Base-by-base conservation (phyloP, 2,329 filamentous ascomycete species). In the Ampelomyces quisqualis region DNA sequence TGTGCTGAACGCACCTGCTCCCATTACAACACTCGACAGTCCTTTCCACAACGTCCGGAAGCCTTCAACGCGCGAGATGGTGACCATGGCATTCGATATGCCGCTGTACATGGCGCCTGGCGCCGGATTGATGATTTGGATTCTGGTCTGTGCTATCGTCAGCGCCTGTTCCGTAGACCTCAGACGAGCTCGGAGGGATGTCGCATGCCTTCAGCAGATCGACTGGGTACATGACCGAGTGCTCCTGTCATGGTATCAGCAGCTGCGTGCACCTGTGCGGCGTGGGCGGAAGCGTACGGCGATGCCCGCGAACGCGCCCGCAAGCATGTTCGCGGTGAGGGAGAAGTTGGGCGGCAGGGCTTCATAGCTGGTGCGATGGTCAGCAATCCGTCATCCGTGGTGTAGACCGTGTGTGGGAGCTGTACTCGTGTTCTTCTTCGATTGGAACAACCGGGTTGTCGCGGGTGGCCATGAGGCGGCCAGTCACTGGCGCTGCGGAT, bases 151-250 rank as follows among this genome's bases (percentile, higher is more conserved):
- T 23, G 22, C 28, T 21, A 18, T 23, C 30, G 50, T 63, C 49
- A 64, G 55, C 54, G 44, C 48, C 39, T 31, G 28, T 38, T 22
- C 34, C 40, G 26, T n/a, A 35, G 29, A 22, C 24, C 6, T 21
- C 38, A 18, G 26, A 22, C 8, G 13, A 26, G 31, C 11, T 18
- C 5, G 5, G 29, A 11, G 7, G 14, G 22, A 26, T 45, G 45
- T 41, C 37, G 62, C 75, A 52, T 69, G 96, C 93, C 86, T 98
- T 98, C 67, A 98, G 86, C 57, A 95, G 82, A 74, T 98, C 93
- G 65, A 98, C 87, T 14, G 93, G 93, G 68, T 98, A 98, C 93
- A 98, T 97, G 62, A 95, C 90, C 45, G 91, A 94, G 72, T 97
- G 91, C 75, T 97, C 91, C 90, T 96, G 46, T 50, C 34, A 47